Base-by-base conservation (phyloP, 2,329 filamentous ascomycete species). In the Pyricularia sp. region DNA sequence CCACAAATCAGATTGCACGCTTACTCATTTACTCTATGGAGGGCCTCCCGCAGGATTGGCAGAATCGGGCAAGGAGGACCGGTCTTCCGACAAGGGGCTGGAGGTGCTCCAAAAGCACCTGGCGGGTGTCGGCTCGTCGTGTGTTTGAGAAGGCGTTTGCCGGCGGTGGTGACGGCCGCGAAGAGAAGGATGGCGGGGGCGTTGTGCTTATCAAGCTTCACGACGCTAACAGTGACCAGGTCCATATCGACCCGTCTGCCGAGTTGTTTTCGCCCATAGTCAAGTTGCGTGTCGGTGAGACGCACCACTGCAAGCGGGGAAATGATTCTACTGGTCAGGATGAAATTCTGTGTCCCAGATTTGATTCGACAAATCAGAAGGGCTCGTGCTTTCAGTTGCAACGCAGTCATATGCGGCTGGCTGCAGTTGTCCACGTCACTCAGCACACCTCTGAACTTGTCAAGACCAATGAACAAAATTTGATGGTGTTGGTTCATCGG, bases 191-290 rank as follows among this genome's bases (percentile, higher is more conserved):
- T 0, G 70, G 58, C 0, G 72, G 69, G 5, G 65, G 23, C 25
- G 55, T 59, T 59, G 55, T 10, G 55, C 55, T 10, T 59, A 59
- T 59, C 23, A 25, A 23, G 55, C 55, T 59, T 59, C 12, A 9
- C 42, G 9, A 2, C 65, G 2, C 26, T 28, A 7, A 3, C 11
- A 64, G 26, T 64, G 26, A 17, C 5, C 4, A 6, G 11, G 63
- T 64, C 23, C 63, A 64, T 28, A 20, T 17, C 63, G 72, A 78
- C 66, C 70, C 72, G 4, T 70, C 70, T 5, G 26, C 75, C 58
- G 77, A 79, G 25, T 72, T 84, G 1, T 82, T 85, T 59, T 73
- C 75, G 14, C 74, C 75, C 30, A 84, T 85, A 59, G 79, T 84
- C 10, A 72, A 74, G 4, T 75, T 84, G 12, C 74, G 74, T 4